Evolutionary conservation across 2,329 filamentous ascomycete species (phyloP), one percentile per base, ranked within the genome.

Genomic region (Aspergillus sp.): DNA sequence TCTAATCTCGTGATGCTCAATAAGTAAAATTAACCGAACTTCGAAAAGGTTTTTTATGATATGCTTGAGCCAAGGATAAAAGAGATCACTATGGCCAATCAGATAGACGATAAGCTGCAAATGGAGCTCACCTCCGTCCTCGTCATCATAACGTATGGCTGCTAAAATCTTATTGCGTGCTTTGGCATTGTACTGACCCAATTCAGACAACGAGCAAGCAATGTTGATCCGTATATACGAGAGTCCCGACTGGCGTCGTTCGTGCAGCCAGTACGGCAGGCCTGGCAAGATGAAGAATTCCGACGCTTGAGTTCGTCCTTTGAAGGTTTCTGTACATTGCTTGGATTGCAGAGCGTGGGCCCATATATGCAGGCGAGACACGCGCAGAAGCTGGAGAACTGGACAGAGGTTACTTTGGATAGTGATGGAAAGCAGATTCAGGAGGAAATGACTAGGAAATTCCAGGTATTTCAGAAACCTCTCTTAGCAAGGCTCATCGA

Each of bases 51-150:
- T 34, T 90, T 94, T 29, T 97, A 96, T 63, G 85, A 91, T 48
- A 81, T 93, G 56, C 79, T 98, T 29, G 87, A 94, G 63, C 77
- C 76, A 34, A 88, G 88, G 60, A 83, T 97, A 49, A 84, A 85
- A 49, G 85, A 91, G 50, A 68, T 63, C 82, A 94, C 73, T 78
- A 86, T 62, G 75, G 81, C 51, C 80, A 86, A 42, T 81, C 85
- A 29, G 77, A 79, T 45, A 71, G 91, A 96, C 59, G 85, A 91
- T 58, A 88, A 90, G 60, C 80, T 90, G 30, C 82, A 87, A 48
- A 83, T 93, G 60, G 88, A 90, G 1, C 90, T 94, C 59, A 86
- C 83, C 56, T 91, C 89, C 7, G 91, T 97, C 52, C 75, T 97
- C 1, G 94, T 98, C 64, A 93, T 94, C 49, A 93, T 98, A 52